phyloP scores from a whole-genome alignment of 2,329 filamentous ascomycete genomes.

The Exophiala mesophila region DNA sequence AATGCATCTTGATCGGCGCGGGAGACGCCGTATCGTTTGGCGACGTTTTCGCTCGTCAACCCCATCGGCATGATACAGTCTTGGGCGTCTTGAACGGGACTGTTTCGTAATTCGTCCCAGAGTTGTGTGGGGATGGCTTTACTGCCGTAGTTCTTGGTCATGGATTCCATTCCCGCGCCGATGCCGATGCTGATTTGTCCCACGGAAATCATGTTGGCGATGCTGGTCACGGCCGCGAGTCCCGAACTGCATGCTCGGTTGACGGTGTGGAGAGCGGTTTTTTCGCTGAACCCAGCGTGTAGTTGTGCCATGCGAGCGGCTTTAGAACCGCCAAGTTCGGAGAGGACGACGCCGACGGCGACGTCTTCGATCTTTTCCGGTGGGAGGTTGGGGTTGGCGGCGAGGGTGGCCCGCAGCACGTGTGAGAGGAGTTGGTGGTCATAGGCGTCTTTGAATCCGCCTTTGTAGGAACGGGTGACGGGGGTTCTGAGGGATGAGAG shows the following conservation, averaged over 20 bases:
- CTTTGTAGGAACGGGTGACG: conserved; percentile 76
- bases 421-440: conserved; percentile 76
- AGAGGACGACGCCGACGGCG: conserved; percentile 80
- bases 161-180: conserved; percentile 90
- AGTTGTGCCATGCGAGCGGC: conserved; percentile 86
- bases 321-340: conserved; percentile 85
- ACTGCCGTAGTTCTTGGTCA: conserved; percentile 85
- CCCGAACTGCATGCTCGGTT: conserved; percentile 82
- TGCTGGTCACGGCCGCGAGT: conserved; percentile 67
- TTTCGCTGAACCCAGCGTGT: conserved; percentile 70
- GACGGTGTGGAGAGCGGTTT: conserved; percentile 75
- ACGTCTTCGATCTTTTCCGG: conserved; percentile 71
- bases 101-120: conserved; percentile 68
- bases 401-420: conserved; percentile 62
- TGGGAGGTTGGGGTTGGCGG: conserved; percentile 67
- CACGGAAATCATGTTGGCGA: conserved; percentile 70
- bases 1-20: conserved; percentile 78
- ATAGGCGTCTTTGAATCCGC: conserved; percentile 78
- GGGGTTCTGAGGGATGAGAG: conserved; percentile 87
- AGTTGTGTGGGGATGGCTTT: conserved; percentile 77
- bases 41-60: conserved; percentile 83
- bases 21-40: conserved; percentile 66
- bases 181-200: conserved; percentile 70
- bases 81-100: conserved; percentile 60
- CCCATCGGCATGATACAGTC: conserved; percentile 97